These are phyloP conservation scores for Imleria badia DNA, from an alignment of 768 basidiomycete genomes.

Conservation along the genomic window DNA sequence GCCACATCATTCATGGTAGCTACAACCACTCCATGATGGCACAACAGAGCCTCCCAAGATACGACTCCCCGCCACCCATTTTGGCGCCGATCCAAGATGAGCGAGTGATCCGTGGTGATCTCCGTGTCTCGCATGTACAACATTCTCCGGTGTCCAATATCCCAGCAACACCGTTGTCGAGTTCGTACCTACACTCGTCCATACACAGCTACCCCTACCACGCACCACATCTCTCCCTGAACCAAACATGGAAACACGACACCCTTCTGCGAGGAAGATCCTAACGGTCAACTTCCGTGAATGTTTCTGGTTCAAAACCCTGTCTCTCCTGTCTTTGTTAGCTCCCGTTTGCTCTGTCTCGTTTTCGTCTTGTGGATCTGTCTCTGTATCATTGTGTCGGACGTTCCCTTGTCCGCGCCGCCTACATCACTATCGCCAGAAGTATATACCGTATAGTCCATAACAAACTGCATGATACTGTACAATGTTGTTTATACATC, in stretches of 20 bases:
- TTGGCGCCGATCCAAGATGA: conserved; percentile 56
- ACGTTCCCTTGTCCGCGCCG: conserved; percentile 1
- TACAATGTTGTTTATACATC: conserved; percentile 34
- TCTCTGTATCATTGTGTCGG: conserved; percentile 24
- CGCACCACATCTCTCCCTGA: conserved; percentile 35
- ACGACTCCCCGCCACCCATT: conserved; percentile 53
- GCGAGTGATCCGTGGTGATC: conserved; percentile 32
- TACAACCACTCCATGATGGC: conserved; percentile 22
- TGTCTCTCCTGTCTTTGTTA: not conserved
- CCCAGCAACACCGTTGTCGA: conserved; percentile 30
- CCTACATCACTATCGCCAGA: conserved; percentile 28
- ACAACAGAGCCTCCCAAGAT: conserved; percentile 33
- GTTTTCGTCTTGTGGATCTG: conserved; percentile 19
- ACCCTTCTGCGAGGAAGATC: conserved; percentile 38
- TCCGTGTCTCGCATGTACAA: conserved; percentile 31
- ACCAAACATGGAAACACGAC: conserved; percentile 50
- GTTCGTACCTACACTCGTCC: conserved; percentile 43
- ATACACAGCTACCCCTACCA: conserved; percentile 44
- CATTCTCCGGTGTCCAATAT: conserved; percentile 33
- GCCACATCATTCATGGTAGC: conserved; percentile 26
- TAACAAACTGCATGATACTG: conserved; percentile 31
- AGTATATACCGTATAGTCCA: conserved; percentile 33
- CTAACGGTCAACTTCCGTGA: conserved; percentile 6
- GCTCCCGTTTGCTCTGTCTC: conserved; percentile 4
- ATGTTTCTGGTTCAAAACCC: not conserved